Evolutionary conservation across 371 early-diverging fungal genomes (phyloP).

Genomic region (Rhizopus sp.): DNA sequence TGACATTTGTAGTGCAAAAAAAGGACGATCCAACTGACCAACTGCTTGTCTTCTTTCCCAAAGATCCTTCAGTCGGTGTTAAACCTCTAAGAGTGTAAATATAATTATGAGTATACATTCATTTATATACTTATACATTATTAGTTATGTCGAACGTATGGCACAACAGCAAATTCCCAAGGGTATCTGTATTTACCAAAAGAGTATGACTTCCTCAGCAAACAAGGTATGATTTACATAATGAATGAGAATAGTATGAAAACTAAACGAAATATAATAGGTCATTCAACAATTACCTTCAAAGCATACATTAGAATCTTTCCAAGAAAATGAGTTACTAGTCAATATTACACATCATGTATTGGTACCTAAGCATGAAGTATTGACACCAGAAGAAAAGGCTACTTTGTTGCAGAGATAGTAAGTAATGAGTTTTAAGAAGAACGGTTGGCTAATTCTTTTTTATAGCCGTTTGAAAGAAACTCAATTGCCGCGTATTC

Average conservation of each 20-base stretch:
- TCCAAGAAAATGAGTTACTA: slow-evolving; percentile 93
- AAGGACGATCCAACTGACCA: slow-evolving; percentile 82
- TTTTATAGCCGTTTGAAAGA: slow-evolving; percentile 85
- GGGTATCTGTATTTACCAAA: slow-evolving; percentile 85
- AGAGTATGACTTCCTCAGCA: slow-evolving; percentile 88
- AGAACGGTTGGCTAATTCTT: background rate
- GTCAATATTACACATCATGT: slow-evolving; percentile 99
- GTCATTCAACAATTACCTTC: slow-evolving; percentile 67
- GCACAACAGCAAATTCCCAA: slow-evolving; percentile 77
- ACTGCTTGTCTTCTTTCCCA: slow-evolving; percentile 91
- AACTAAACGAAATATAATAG: slow-evolving; percentile 21
- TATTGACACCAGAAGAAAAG: slow-evolving; percentile 92
- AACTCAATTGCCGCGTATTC: slow-evolving; percentile 96
- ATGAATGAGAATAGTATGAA: background rate
- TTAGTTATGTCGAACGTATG: slow-evolving; percentile 84
- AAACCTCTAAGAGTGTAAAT: slow-evolving; percentile 87
- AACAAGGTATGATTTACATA: slow-evolving; percentile 64
- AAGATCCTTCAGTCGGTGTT: slow-evolving; percentile 88
- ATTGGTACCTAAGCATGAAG: slow-evolving; percentile 95
- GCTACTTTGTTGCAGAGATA: slow-evolving; percentile 89
- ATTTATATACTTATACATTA: background rate
- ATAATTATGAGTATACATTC: background rate
- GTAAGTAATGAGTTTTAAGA: slow-evolving; percentile 49
- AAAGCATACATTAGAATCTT: slow-evolving; percentile 90
- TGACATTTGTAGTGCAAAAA: slow-evolving; percentile 89